Conservation (phyloP, 1,284 basidiomycete species). For the Kalmanozyma brasiliensis region DNA sequence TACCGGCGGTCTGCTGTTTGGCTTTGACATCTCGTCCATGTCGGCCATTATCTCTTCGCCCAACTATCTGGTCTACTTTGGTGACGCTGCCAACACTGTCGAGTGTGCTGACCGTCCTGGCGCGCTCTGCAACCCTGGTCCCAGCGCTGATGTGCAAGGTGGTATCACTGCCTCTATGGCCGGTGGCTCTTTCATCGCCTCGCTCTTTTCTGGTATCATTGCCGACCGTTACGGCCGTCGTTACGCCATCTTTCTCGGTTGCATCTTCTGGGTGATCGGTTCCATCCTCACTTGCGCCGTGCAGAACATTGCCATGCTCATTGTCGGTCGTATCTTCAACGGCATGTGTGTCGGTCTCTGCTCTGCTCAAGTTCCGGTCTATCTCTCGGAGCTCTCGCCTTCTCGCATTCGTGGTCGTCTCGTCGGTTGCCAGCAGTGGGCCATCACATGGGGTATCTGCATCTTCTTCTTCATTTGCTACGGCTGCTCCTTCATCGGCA, state of each 20-base stretch:
- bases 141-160: constrained; percentile 29
- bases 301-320: constrained; percentile 45
- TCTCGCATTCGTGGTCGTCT: constrained; percentile 38
- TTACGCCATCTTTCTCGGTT: constrained; percentile 33
- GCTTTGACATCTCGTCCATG: constrained; percentile 40
- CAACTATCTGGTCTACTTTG: constrained; percentile 46
- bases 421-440: constrained; percentile 31
- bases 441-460: constrained; percentile 27
- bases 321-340: constrained; percentile 46
- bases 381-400: constrained; percentile 40
- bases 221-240: constrained; percentile 44
- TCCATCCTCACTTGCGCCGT: constrained; percentile 43
- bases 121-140: constrained; percentile 26
- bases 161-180: constrained; percentile 53
- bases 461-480: constrained; percentile 19
- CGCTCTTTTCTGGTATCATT: constrained; percentile 43
- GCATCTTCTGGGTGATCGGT: constrained; percentile 41
- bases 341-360: constrained; percentile 46
- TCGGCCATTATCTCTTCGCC: constrained; percentile 30
- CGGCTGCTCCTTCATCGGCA: constrained; percentile 9
- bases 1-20: constrained; percentile 47
- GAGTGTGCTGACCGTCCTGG: constrained; percentile 29
- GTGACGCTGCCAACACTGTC: neutral
- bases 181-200: constrained; percentile 47
- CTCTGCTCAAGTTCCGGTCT: constrained; percentile 47